phyloP scores from a whole-genome alignment of 106 monocot species.

The Hemerocallis citrina region DNA sequence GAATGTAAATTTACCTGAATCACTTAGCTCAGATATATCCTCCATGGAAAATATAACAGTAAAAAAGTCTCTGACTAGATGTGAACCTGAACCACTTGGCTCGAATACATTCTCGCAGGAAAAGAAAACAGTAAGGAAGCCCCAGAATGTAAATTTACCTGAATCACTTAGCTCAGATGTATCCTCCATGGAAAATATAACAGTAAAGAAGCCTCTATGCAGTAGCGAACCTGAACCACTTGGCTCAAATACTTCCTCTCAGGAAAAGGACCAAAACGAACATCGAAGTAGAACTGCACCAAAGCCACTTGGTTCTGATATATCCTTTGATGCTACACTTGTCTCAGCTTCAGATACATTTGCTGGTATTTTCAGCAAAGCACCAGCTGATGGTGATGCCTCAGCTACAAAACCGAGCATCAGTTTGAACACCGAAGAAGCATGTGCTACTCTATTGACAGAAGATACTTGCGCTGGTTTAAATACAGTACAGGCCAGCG shows the following conservation, averaged over 20 bases:
- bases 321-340: conserved; percentile 35
- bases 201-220: not conserved
- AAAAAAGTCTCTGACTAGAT: not conserved
- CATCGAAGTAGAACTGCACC: too few relatives aligned
- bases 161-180: not conserved
- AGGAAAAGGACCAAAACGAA: conserved; percentile 7
- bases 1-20: not conserved
- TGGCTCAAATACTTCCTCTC: not conserved
- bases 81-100: too few relatives aligned
- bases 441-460: not conserved
- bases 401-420: conserved; percentile 22
- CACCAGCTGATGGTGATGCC: conserved; percentile 8
- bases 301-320: conserved; percentile 35
- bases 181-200: not conserved
- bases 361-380: conserved; percentile 19
- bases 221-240: not conserved
- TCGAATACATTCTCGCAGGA: not conserved
- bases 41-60: conserved; percentile 13
- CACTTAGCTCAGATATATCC: not conserved
- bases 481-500: conserved; percentile 3
- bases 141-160: not conserved
- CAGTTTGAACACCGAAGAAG: conserved; percentile 13
- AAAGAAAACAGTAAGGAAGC: not conserved
- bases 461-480: not conserved
- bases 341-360: conserved; percentile 24